phyloP scores from a whole-genome alignment of 2,329 filamentous ascomycete species.

The Arthrobotrys megalospora region DNA sequence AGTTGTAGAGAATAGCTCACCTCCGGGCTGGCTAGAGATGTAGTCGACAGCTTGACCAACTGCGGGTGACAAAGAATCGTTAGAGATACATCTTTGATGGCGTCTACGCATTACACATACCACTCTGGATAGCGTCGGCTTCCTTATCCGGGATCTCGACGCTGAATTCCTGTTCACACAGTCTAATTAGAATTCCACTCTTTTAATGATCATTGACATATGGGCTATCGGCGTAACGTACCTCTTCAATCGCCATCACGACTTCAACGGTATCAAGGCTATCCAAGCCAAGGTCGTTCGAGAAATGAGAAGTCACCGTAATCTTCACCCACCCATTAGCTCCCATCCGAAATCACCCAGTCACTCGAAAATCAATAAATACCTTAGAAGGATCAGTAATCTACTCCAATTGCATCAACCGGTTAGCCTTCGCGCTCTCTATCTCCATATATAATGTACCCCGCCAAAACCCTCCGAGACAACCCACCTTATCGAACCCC shows the following conservation, averaged over 20 bases:
- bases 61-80: slow-evolving; percentile 66
- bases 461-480: slow-evolving; percentile 7
- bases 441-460: neutral
- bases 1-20: slow-evolving; percentile 73
- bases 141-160: slow-evolving; percentile 99
- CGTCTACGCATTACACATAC: slow-evolving; percentile 73
- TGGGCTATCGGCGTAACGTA: slow-evolving; percentile 67
- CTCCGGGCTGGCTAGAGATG: slow-evolving; percentile 92
- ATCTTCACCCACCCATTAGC: slow-evolving; percentile 73
- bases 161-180: slow-evolving; percentile 77
- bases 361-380: slow-evolving; percentile 65
- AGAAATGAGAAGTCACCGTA: slow-evolving; percentile 86
- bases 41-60: slow-evolving; percentile 96
- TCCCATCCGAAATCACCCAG: neutral
- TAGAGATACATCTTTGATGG: slow-evolving; percentile 52
- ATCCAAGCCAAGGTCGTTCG: slow-evolving; percentile 96
- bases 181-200: slow-evolving; percentile 3
- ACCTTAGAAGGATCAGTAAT: slow-evolving; percentile 78
- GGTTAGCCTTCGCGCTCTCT: neutral
- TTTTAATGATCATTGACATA: neutral
- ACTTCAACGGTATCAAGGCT: slow-evolving; percentile 99
- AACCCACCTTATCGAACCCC: slow-evolving; percentile 94
- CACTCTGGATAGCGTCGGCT: slow-evolving; percentile 91
- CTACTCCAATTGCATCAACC: slow-evolving; percentile 68
- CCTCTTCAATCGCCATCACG: slow-evolving; percentile 99